Conservation (phyloP, 179 eudicot species). For the Monotropa hypopitys region DNA sequence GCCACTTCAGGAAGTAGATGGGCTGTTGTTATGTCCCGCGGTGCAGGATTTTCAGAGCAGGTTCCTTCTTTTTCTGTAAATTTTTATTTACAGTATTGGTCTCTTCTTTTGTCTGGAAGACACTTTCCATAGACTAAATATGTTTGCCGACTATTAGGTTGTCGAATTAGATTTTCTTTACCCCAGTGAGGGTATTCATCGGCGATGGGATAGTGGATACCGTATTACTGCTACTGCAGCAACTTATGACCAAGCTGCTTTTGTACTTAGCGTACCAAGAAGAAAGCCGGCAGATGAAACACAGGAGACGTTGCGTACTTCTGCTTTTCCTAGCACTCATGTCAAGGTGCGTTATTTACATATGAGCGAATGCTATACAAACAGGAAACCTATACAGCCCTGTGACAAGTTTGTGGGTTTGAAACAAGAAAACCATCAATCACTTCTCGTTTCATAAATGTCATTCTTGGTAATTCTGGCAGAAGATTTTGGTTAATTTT, state of each 20-base stretch:
- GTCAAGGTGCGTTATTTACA: constrained; percentile 43
- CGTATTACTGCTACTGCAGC: constrained; percentile 86
- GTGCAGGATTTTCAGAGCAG: constrained; percentile 77
- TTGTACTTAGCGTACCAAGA: constrained; percentile 71
- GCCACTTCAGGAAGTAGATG: constrained; percentile 86
- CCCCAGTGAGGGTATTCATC: constrained; percentile 92
- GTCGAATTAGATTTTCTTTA: constrained; percentile 90
- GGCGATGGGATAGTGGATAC: constrained; percentile 80
- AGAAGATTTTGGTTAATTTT: neutral
- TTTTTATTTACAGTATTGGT: neutral
- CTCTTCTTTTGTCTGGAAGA: neutral
- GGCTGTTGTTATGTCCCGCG: constrained; percentile 94
- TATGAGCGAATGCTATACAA: neutral
- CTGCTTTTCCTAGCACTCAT: constrained; percentile 87
- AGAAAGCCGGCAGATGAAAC: constrained; percentile 80
- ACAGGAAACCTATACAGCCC: neutral
- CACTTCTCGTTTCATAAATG: neutral
- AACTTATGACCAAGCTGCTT: constrained; percentile 71
- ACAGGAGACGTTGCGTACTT: constrained; percentile 89
- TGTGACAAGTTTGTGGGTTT: neutral
- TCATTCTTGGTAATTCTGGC: neutral
- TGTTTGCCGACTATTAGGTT: constrained; percentile 31
- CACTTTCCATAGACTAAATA: neutral
- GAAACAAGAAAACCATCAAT: neutral
- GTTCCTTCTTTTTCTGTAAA: constrained; percentile 19